Evolutionary conservation across 305 asterid species (phyloP), one percentile per base, ranked within the genome.

Genomic region (Fraxinus latifolia): DNA sequence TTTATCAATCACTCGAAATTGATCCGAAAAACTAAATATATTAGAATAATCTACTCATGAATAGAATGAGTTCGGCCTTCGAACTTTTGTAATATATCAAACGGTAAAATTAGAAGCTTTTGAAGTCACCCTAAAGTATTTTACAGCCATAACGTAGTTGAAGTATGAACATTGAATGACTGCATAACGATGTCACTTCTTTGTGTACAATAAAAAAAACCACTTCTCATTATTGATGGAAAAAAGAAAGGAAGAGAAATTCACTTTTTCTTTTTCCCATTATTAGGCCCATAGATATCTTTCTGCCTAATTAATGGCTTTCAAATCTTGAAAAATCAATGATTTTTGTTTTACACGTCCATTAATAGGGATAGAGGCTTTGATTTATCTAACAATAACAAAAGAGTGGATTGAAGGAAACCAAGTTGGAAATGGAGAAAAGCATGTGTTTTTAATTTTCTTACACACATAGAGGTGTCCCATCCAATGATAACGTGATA

Each of bases 221-320:
- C 83, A 84, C 89, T 88, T 86, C 39, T 25, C 25, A 42, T 70
- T 17, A 37, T 67, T 32, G 79, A 87, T 85, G 88, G 83, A 80
- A 36, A 55, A 17, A 15, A 1, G 1, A 19, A 58, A 58, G 3
- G 12, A 84, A 83, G 79, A 75, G 44, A 82, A 82, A 82, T 80
- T 29, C 84, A 86, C 82, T 79, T 82, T 77, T 82, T 39, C 67
- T 80, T 53, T 62, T 72, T 77, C 80, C 80, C 80, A 1, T 81
- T 74, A 83, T 72, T 76, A 74, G 77, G 82, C 77, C 72, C 78
- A 34, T 80, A 71, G 37, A 81, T 85, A 85, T 85, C 65, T 55
- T 55, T 55, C 25, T n/a, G 25, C 65, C 25, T 81, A 55, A 17
- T 55, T 55, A 55, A n/a, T 55, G 25, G 65, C 25, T 47, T 87